Conservation (phyloP, 2,329 filamentous ascomycete species). For the Elsinoe batatas region DNA sequence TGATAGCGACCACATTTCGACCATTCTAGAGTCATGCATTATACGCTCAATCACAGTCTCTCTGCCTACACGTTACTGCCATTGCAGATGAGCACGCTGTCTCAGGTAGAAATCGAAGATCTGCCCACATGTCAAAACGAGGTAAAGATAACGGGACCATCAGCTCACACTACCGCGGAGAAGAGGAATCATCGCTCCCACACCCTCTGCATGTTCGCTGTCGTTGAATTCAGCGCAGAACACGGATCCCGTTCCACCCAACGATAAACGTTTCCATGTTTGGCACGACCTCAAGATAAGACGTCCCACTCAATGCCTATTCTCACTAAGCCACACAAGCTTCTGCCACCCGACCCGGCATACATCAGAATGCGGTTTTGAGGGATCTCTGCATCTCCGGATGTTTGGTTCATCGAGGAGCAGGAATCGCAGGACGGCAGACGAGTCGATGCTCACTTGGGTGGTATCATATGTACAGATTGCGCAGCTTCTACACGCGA, state of each 20-base stretch:
- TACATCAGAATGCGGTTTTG: neutral
- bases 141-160: too few relatives aligned
- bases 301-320: neutral
- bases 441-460: neutral
- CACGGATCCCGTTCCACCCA: neutral
- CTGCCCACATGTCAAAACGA: too few relatives aligned
- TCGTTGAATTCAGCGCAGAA: neutral
- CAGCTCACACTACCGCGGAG: neutral
- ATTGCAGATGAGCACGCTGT: neutral
- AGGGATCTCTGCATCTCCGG: constrained; percentile 4
- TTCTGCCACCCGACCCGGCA: constrained; percentile 2
- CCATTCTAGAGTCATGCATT: neutral
- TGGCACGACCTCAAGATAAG: constrained; percentile 3
- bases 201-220: neutral
- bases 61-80: neutral
- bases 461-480: too few relatives aligned
- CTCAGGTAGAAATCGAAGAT: too few relatives aligned
- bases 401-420: neutral
- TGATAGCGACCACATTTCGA: neutral
- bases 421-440: neutral
- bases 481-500: too few relatives aligned
- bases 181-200: neutral
- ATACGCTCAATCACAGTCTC: neutral
- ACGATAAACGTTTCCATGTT: constrained; percentile 9
- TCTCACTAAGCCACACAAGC: constrained; percentile 6